Evolutionary conservation across 2,329 filamentous ascomycete species (phyloP).

Genomic region (Pseudogymnoascus sp.): DNA sequence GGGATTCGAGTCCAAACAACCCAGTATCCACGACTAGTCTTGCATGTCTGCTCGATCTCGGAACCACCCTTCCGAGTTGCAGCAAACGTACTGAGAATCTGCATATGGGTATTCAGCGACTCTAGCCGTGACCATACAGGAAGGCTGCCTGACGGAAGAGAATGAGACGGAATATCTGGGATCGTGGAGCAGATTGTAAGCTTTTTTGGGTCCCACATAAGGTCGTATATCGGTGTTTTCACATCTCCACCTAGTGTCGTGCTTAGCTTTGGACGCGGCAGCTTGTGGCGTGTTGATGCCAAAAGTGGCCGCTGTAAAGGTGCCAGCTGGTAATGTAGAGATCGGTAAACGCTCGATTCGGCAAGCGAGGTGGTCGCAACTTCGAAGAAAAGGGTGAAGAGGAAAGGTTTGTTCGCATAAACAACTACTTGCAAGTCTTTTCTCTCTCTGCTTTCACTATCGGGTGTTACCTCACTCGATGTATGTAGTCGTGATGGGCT

Average conservation of each 20-base stretch:
- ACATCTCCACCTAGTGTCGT: slow-evolving; percentile 15
- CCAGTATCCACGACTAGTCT: slow-evolving; percentile 63
- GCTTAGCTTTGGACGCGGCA: slow-evolving; percentile 36
- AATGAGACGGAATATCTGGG: slow-evolving; percentile 53
- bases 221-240: slow-evolving; percentile 46
- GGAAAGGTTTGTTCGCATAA: slow-evolving; percentile 66
- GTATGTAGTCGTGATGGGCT: slow-evolving; percentile 21
- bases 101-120: slow-evolving; percentile 56
- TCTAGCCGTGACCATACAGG: slow-evolving; percentile 50
- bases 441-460: slow-evolving; percentile 46
- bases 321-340: slow-evolving; percentile 51
- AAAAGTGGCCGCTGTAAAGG: slow-evolving; percentile 50
- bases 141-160: slow-evolving; percentile 20
- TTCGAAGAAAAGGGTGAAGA: slow-evolving; percentile 68
- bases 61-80: slow-evolving; percentile 35
- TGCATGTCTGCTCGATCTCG: slow-evolving; percentile 53
- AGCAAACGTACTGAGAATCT: slow-evolving; percentile 50
- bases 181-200: slow-evolving; percentile 55
- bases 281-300: slow-evolving; percentile 48
- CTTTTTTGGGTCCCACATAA: slow-evolving; percentile 51
- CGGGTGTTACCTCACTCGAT: slow-evolving; percentile 25
- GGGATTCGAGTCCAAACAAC: slow-evolving; percentile 56
- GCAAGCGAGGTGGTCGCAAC: slow-evolving; percentile 50
- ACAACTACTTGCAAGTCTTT: slow-evolving; percentile 59
- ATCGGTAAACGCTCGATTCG: slow-evolving; percentile 48